Evolutionary conservation across 2,329 filamentous ascomycete species (phyloP).

Genomic region (Aureobasidium sp.): DNA sequence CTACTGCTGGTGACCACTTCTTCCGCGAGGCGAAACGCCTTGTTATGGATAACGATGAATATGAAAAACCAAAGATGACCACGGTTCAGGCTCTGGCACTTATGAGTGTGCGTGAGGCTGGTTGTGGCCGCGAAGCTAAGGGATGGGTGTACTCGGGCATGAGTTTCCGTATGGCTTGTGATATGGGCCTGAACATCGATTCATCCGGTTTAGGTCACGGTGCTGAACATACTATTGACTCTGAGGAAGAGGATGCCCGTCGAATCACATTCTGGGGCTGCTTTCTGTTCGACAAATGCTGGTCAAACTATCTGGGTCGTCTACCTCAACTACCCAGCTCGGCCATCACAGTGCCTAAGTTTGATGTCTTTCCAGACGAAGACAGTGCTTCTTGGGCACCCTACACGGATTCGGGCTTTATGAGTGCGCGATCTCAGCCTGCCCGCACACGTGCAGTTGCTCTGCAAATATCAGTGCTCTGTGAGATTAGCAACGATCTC

Average conservation of each 20-base stretch:
- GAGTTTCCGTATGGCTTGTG: slow-evolving; percentile 95
- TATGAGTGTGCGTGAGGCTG: slow-evolving; percentile 94
- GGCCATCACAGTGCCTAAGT: slow-evolving; percentile 76
- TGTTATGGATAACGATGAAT: slow-evolving; percentile 85
- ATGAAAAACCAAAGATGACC: slow-evolving; percentile 77
- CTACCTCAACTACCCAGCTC: slow-evolving; percentile 75
- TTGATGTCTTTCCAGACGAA: slow-evolving; percentile 83
- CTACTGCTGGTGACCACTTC: slow-evolving; percentile 91
- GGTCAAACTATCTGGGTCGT: slow-evolving; percentile 93
- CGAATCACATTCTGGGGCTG: slow-evolving; percentile 96
- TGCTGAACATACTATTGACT: slow-evolving; percentile 54
- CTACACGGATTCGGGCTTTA: slow-evolving; percentile 75
- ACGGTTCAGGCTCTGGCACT: slow-evolving; percentile 89
- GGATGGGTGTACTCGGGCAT: slow-evolving; percentile 99
- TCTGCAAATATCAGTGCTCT: slow-evolving; percentile 71
- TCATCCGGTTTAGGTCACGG: slow-evolving; percentile 53
- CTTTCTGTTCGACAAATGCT: slow-evolving; percentile 97
- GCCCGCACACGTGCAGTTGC: slow-evolving; percentile 74
- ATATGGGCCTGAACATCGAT: slow-evolving; percentile 85
- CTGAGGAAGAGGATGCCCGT: slow-evolving; percentile 80
- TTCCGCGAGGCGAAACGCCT: slow-evolving; percentile 88
- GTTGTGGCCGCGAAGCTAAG: slow-evolving; percentile 86
- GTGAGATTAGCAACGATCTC: slow-evolving; percentile 89
- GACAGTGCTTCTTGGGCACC: slow-evolving; percentile 81
- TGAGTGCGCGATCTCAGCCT: slow-evolving; percentile 64